These are phyloP conservation scores for Ascochyta rabiei DNA, from an alignment of 2,329 filamentous ascomycete species.

Conservation along the genomic window DNA sequence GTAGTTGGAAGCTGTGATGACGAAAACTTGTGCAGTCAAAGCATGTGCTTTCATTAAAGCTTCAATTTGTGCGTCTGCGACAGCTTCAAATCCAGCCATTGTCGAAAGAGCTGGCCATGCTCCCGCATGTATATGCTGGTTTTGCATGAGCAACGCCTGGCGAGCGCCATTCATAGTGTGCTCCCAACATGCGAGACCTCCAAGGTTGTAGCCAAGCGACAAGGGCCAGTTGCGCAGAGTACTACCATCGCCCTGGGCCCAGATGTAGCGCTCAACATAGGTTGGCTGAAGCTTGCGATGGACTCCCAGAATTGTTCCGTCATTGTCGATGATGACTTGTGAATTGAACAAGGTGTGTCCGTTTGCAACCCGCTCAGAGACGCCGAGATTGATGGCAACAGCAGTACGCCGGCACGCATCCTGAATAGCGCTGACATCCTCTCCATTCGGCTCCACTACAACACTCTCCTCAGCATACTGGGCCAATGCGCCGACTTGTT, in stretches of 20 bases:
- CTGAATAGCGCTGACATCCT: constrained; percentile 40
- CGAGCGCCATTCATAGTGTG: constrained; percentile 48
- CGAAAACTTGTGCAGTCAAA: constrained; percentile 54
- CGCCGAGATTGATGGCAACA: constrained; percentile 44
- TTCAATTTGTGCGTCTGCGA: constrained; percentile 54
- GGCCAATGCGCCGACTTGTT: constrained; percentile 41
- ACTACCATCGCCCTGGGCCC: constrained; percentile 45
- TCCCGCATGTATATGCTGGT: constrained; percentile 46
- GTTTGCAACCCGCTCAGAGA: constrained; percentile 43
- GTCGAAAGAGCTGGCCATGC: constrained; percentile 49
- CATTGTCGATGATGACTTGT: constrained; percentile 43
- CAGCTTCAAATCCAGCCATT: constrained; percentile 49
- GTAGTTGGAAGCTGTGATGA: constrained; percentile 51
- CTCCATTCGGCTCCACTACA: constrained; percentile 39
- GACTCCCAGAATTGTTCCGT: constrained; percentile 44
- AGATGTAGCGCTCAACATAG: constrained; percentile 43
- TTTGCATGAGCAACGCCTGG: constrained; percentile 43
- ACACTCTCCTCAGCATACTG: constrained; percentile 46
- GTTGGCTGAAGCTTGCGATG: constrained; percentile 49
- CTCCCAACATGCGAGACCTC: constrained; percentile 48
- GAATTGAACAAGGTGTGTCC: constrained; percentile 47
- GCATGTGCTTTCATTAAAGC: constrained; percentile 56
- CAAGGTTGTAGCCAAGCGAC: constrained; percentile 42
- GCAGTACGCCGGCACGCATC: constrained; percentile 40
- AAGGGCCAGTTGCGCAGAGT: constrained; percentile 40